Evolutionary conservation across 1,284 basidiomycete species (phyloP), one percentile per base, ranked within the genome.

Genomic region (Puccinia coronata): DNA sequence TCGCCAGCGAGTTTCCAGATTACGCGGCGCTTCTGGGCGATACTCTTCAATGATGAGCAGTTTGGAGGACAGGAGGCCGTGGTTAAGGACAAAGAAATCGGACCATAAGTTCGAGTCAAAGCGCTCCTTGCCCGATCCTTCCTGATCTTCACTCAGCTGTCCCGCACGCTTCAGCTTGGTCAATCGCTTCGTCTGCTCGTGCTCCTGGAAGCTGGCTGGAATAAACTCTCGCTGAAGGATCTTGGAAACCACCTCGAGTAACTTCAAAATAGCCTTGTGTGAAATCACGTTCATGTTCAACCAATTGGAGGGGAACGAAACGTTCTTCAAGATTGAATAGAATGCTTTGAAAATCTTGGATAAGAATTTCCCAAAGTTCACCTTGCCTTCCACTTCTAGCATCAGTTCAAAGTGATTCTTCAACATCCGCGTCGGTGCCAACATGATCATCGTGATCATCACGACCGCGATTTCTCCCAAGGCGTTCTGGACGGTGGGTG

Each of bases 1-100:
- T 99, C 96, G n/a, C 96, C 96, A 3, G 93, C 94, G 20, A 98
- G 90, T 63, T 95, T 91, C 96, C 96, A 98, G 20, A 97, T 94
- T 0, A 95, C 93, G 75, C 96, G 91, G 74, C 95, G 91, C 90
- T 94, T 93, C 92, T 98, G 93, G 0, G 95, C 92, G 93, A 84
- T 95, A 95, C 83, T 97, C 93, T 86, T 99, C 96, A 70, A 98
- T 95, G 18, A 94, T 91, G 25, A 98, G 89, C 83, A 96, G 94
- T 73, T 95, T 92, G 11, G 94, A 96, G 2, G 93, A 93, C 28
- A 97, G 88, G 59, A 98, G 88, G 82, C 92, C 92, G 83, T 98
- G 89, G 9, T 97, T 87, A 88, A 95, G 92, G 77, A 90, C 89
- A 84, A 98, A 91, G 61, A 91, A 91, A 65, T 92, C 91, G 70